Evolutionary conservation across 371 early-diverging fungal genomes (phyloP), one percentile per base, ranked within the genome.

Genomic region (Mortierella sp.): DNA sequence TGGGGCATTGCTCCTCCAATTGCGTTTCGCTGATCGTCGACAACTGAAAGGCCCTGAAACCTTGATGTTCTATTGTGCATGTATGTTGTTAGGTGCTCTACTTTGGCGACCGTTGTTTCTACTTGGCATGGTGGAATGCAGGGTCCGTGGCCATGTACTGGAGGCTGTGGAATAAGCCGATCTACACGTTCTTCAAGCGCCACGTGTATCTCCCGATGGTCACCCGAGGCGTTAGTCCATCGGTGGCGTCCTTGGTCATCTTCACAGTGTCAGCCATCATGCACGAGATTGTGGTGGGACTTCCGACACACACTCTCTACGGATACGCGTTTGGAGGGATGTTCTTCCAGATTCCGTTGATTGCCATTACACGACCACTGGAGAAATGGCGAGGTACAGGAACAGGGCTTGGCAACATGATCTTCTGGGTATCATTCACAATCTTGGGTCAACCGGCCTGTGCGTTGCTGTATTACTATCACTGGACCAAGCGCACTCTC

Each of bases 101-200:
- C 31, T 96, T 96, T 81, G 96, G 95, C 17, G 96, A 96, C 74
- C 90, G 96, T 19, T 86, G 90, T 8, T 96, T 96, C 71, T 96
- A 96, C 73, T 80, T 90, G 29, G 89, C 91, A 41, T 95, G 95
- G 96, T 96, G 96, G 96, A 96, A 96, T 80, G 88, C 92, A 1
- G 85, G 85, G 17, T 91, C 92, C 27, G 80, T 96, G 56, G 90
- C 87, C 12, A 86, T 86, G 40, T 96, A 96, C 81, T 96, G 96
- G 96, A 84, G 94, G 31, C 81, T 92, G 24, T 96, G 96, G 96
- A 96, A 96, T 81, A 80, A 88, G 57, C 96, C 96, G 0, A 93
- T 96, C 19, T 91, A 95, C 82, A 83, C 87, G 39, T 92, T 88
- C 71, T 90, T 93, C 78, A 96, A 96, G 78, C 88, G 96, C 1